Evolutionary conservation across 208 protist genomes (phyloP).

Genomic region (Herpetomonas samuelpessoai): DNA sequence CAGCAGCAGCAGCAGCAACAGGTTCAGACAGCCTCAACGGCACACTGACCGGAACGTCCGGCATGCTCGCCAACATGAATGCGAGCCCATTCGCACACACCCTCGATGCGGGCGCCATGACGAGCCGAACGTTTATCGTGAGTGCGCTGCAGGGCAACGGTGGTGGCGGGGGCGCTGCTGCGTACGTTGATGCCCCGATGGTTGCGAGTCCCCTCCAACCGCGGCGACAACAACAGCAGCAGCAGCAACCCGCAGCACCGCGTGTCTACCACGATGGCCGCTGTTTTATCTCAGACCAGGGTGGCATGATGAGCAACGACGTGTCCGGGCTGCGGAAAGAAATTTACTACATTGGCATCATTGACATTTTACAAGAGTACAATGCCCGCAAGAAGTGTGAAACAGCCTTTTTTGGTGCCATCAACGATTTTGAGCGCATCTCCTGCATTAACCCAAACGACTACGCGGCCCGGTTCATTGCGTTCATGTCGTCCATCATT

Average conservation of each 20-base stretch:
- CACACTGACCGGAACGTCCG: neutral
- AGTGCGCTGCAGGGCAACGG: neutral
- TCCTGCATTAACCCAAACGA: slow-evolving; percentile 79
- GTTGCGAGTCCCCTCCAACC: neutral
- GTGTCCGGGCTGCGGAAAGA: slow-evolving; percentile 52
- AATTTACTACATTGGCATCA: slow-evolving; percentile 94
- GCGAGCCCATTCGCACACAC: neutral
- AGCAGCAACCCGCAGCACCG: neutral
- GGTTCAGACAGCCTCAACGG: neutral
- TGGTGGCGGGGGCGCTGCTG: neutral
- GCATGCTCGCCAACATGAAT: neutral
- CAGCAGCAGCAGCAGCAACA: neutral
- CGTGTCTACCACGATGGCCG: slow-evolving; percentile 31
- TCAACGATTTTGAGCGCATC: slow-evolving; percentile 74
- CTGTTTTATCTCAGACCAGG: slow-evolving; percentile 79
- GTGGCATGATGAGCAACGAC: slow-evolving; percentile 77
- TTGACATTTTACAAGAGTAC: slow-evolving; percentile 94
- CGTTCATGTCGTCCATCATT: slow-evolving; percentile 90
- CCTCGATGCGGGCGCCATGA: neutral
- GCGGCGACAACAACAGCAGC: neutral
- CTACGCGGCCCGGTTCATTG: slow-evolving; percentile 86
- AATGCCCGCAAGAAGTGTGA: slow-evolving; percentile 81
- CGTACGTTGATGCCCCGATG: neutral
- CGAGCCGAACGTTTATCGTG: neutral
- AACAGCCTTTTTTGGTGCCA: slow-evolving; percentile 49